A percentile compares a stretch with the other conserved stretches of the same genome.
Evolutionary conservation across 2,329 filamentous ascomycete species (phyloP).

Genomic region (Epichloe sibirici): DNA sequence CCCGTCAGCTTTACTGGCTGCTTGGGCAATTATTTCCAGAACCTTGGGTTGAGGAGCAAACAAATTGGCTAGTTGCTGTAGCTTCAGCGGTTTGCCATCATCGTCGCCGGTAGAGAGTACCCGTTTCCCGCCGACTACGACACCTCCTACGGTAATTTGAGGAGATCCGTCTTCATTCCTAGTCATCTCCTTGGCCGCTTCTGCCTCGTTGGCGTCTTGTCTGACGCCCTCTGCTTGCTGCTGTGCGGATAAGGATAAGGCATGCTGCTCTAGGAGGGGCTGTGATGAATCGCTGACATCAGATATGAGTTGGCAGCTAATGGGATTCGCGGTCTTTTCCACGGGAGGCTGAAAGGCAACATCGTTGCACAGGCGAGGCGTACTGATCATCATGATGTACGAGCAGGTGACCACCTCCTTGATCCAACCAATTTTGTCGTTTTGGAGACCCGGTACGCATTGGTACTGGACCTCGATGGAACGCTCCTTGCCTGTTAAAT

Average conservation of each 20-base stretch:
- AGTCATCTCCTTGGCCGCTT: neutral
- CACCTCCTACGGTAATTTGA: slow-evolving; percentile 36
- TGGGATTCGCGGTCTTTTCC: slow-evolving; percentile 62
- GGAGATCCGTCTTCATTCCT: slow-evolving; percentile 22
- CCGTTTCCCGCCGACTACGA: slow-evolving; percentile 39
- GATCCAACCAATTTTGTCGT: slow-evolving; percentile 77
- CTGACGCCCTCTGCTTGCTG: slow-evolving; percentile 14
- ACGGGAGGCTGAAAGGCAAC: slow-evolving; percentile 74
- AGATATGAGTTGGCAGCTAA: slow-evolving; percentile 64
- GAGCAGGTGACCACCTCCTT: slow-evolving; percentile 86
- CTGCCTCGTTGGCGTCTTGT: slow-evolving; percentile 7
- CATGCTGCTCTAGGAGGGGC: slow-evolving; percentile 23
- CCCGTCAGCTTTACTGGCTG: slow-evolving; percentile 40
- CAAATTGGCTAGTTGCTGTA: slow-evolving; percentile 17
- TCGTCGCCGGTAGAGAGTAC: slow-evolving; percentile 34
- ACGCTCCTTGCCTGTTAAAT: slow-evolving; percentile 69
- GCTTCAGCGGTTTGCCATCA: slow-evolving; percentile 34
- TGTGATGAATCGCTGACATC: slow-evolving; percentile 30
- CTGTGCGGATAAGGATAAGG: slow-evolving; percentile 19
- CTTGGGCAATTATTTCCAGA: slow-evolving; percentile 31
- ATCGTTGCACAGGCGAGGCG: slow-evolving; percentile 76
- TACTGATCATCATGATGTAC: slow-evolving; percentile 88
- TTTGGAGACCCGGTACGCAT: slow-evolving; percentile 62
- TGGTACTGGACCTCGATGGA: slow-evolving; percentile 74
- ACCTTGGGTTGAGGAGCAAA: slow-evolving; percentile 16